Evolutionary conservation across 176 grass and related monocot genomes (phyloP).

Genomic region (Musa itinerans): DNA sequence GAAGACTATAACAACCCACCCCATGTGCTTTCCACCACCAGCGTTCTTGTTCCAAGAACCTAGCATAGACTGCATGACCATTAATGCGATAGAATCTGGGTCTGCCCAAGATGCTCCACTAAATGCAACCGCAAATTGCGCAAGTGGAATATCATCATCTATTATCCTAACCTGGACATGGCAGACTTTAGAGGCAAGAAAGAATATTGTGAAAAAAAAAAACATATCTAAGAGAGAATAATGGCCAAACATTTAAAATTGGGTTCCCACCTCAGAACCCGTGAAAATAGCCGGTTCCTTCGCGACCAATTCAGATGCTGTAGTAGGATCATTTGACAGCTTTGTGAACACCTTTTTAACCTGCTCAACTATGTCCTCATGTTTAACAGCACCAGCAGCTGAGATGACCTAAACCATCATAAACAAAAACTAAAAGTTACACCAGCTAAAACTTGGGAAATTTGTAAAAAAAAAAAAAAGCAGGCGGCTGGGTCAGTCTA

Average conservation of each 20-base stretch:
- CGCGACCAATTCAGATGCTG: conserved; percentile 55
- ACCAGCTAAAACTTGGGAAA: not conserved
- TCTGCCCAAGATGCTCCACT: conserved; percentile 73
- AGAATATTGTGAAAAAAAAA: not conserved
- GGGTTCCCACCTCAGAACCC: conserved; percentile 66
- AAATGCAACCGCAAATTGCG: conserved; percentile 97
- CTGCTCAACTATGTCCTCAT: conserved; percentile 76
- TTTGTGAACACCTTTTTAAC: conserved; percentile 71
- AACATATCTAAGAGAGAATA: not conserved
- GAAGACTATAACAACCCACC: conserved; percentile 27
- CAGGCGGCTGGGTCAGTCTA: no score
- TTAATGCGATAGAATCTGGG: conserved; percentile 91
- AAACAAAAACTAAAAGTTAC: not conserved
- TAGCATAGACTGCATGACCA: conserved; percentile 97
- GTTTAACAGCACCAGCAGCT: conserved; percentile 78
- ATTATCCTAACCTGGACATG: conserved; percentile 63
- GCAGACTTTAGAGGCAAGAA: not conserved
- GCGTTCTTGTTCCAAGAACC: conserved; percentile 83
- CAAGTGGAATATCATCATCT: conserved; percentile 92
- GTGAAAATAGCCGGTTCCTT: conserved; percentile 71
- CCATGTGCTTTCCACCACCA: conserved; percentile 90
- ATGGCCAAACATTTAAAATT: not conserved
- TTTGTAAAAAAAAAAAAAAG: no score
- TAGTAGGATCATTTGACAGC: conserved; percentile 75
- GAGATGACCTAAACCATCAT: conserved; percentile 69